Evolutionary conservation across 495 filamentous ascomycete genomes (phyloP), one percentile per base, ranked within the genome.

Genomic region (Aspergillus cristatus): DNA sequence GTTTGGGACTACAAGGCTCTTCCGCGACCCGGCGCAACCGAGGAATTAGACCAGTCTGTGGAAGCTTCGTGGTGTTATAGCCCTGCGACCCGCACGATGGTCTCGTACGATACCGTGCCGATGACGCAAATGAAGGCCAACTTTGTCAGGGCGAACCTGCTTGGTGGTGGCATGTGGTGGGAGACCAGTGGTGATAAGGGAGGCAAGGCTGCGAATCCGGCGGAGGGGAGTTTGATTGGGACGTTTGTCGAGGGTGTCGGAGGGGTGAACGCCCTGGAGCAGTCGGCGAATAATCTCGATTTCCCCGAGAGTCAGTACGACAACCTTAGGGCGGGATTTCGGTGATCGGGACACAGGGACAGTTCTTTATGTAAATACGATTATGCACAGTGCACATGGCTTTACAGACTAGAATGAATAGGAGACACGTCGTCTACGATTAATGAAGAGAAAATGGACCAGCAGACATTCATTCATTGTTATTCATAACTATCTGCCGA

Each of bases 161-260:
- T 95, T 5, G 89, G 84, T 16, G 89, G 91, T 11, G 83, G 75
- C 0, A 93, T 96, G 78, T 97, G 86, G 75, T 97, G 90, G 91
- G 90, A 96, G 63, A 80, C 76, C 24, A 86, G 80, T 51, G 82
- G 79, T 35, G 90, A 96, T 53, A 80, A 72, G 53, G 66, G 62
- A 24, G 64, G 62, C 4, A 59, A 45, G 50, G 42, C 46, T 18
- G 65, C 56, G 13, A 51, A 55, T 35, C 54, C 52, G 2, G 75
- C 69, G 1, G 62, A 65, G 3, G 68, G 66, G 26, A 82, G 81
- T 51, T 52, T 89, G 59, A 75, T 90, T 30, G 67, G 65, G 15
- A 76, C 69, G 7, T 67, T 71, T 45, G 73, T 78, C 12, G 66
- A 72, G 18, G 49, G 48, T 0, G 53, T 75, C n/a, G 72, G 68